Base-by-base conservation (phyloP, 169 alveolate species). In the Neospora caninum region DNA sequence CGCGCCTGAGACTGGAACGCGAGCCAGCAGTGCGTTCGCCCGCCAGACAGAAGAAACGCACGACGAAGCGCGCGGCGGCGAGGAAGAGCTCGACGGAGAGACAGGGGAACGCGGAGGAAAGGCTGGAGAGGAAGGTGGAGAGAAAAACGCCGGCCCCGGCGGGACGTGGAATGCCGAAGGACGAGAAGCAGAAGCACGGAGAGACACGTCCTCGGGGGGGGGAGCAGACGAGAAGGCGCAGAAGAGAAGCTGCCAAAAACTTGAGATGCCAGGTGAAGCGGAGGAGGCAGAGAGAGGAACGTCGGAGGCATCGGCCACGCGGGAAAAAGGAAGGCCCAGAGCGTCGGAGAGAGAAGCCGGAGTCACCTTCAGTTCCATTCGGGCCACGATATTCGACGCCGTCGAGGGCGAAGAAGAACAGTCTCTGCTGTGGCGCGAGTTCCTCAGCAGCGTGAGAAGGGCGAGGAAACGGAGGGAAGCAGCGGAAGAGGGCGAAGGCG, bases 401-500 rank as follows among this genome's bases (percentile, higher is more conserved):
- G 89, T 82, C 53, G 36, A 43, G 39, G 89, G 89, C 53, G 89
- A 82, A 27, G 89, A 82, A 42, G 89, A 82, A 29, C 58, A 42
- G 38, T 39, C 89, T 25, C 38, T 82, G 22, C 67, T 36, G 20
- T 82, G 89, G 89, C 53, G 13, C 22, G 89, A 82, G 39, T 82
- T 82, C 67, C 89, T 82, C 38, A 9, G 36, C 31, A 36, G 42
- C 39, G 38, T 73, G 45, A 73, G 84, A 27, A 2, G 42, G 84
- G 27, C 39, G 39, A 0, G 2, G 84, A 31, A n/a, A 16, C 84
- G 84, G 16, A 34, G 16, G 43, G 27, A 13, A 41, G 39, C 10
- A 36, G 45, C 18, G 20, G 27, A 34, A 43, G 13, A 64, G 73
- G 13, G 13, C 4, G 13, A 13, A 13, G 13, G 13, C 58, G 58